Evolutionary conservation across 1,284 basidiomycete species (phyloP), one percentile per base, ranked within the genome.

Genomic region (Cutaneotrichosporon sp.): DNA sequence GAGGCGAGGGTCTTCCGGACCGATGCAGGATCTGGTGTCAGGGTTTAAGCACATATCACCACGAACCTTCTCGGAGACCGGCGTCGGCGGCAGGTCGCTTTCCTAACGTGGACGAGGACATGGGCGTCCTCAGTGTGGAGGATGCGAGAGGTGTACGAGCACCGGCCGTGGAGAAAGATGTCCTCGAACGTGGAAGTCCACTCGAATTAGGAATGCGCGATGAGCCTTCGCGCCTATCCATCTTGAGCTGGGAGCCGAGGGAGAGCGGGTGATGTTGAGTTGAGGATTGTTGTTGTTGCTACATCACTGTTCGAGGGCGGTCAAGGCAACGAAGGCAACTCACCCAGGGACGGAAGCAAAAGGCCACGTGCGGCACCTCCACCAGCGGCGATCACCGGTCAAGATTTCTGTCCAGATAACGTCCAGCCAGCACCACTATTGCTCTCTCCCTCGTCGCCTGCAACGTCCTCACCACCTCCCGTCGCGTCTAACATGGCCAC

Each of bases 11-110:
- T 54, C 45, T 55, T 59, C 22, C 61, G 53, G 0, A 57, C 51
- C 1, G 54, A 49, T 6, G 39, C 22, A 12, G 57, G 38, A 20
- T 64, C 63, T 64, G 45, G 2, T 4, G 33, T 51, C 38, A 48
- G 49, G 17, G 37, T 12, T 14, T 20, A 5, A 27, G 10, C 11
- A 1, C 1, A 11, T 2, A 5, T 26, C 2, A 16, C 17, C 9
- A 20, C 50, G 11, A n/a, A 61, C 57, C 57, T 17, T 53, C 52
- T 14, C 60, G 57, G 5, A 67, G 43, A 8, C 61, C 60, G 1
- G 63, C 65, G 24, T 65, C 65, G 8, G 41, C 44, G 0, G 65
- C 65, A 2, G 50, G 34, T 4, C 60, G 54, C 42, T 62, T 62
- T 27, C 60, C 60, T 1, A 61, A 32, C 2, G 52, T 52, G 5